phyloP scores from a whole-genome alignment of 2,329 filamentous ascomycete genomes.

The Colletotrichum sp. region DNA sequence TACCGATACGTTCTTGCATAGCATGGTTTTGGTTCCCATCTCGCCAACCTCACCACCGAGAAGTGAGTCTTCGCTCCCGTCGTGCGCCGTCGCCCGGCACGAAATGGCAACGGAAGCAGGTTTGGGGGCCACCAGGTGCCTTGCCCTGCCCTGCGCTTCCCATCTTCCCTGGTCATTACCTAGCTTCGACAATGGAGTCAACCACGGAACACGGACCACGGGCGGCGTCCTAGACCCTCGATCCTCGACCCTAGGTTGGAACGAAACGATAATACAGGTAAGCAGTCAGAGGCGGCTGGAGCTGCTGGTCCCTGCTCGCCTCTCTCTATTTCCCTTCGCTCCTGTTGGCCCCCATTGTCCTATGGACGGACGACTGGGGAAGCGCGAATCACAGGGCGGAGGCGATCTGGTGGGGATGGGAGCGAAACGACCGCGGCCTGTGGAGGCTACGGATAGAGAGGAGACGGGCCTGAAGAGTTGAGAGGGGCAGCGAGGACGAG shows the following conservation, averaged over 20 bases:
- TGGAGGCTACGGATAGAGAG: conserved; percentile 11
- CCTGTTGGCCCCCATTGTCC: conserved; percentile 11
- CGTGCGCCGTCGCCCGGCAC: not conserved
- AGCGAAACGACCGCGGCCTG: conserved; percentile 16
- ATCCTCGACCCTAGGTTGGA: conserved; percentile 11
- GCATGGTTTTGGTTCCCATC: not conserved
- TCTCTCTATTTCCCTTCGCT: not conserved
- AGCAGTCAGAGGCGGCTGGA: conserved; percentile 14
- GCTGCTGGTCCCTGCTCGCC: conserved; percentile 8
- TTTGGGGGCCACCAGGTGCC: not conserved
- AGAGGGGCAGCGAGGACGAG: conserved; percentile 9
- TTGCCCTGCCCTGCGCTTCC: not conserved
- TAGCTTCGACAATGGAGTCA: not conserved
- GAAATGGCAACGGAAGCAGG: not conserved
- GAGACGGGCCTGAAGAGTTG: not conserved
- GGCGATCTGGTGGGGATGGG: conserved; percentile 19
- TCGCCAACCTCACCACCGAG: not conserved
- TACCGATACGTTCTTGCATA: not conserved
- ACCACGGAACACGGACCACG: conserved; percentile 13
- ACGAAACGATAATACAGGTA: conserved; percentile 6
- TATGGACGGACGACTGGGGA: conserved; percentile 17
- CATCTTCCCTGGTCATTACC: not conserved
- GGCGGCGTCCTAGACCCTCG: not conserved
- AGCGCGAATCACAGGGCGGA: conserved; percentile 20
- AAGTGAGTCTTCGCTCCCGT: not conserved